These are phyloP conservation scores for Glycine tomentella DNA, from an alignment of 306 rosid species.

Conservation along the genomic window DNA sequence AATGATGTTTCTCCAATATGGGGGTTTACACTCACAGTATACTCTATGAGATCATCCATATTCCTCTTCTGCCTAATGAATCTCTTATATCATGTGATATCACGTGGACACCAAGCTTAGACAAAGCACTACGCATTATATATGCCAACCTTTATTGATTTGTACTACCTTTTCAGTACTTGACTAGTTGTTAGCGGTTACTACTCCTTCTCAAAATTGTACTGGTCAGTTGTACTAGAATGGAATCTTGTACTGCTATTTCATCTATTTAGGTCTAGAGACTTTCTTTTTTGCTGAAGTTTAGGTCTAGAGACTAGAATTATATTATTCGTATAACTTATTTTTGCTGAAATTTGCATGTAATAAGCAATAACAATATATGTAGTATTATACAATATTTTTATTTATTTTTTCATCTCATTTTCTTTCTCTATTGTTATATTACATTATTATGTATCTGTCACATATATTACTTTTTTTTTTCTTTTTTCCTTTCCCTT, in stretches of 20 bases:
- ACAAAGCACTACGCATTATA: background rate
- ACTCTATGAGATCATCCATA: background rate
- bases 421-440: no score
- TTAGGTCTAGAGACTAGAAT: background rate
- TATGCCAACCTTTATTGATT: background rate
- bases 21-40: constrained; percentile 4
- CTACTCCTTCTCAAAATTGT: constrained; percentile 16
- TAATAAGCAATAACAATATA: background rate
- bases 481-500: background rate
- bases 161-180: background rate
- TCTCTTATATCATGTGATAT: background rate
- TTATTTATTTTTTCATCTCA: no score
- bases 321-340: background rate
- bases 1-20: constrained; percentile 75
- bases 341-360: background rate
- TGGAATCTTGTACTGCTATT: constrained; percentile 39
- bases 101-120: background rate
- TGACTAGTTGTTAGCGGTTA: background rate
- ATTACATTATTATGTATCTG: no score
- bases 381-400: no score
- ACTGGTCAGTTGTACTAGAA: constrained; percentile 1
- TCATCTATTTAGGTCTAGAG: background rate
- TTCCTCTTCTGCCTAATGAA: background rate
- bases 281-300: background rate
- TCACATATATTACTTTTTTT: no score